Base-by-base conservation (phyloP, 805 yeast species). In the Ogataea methanolica region DNA sequence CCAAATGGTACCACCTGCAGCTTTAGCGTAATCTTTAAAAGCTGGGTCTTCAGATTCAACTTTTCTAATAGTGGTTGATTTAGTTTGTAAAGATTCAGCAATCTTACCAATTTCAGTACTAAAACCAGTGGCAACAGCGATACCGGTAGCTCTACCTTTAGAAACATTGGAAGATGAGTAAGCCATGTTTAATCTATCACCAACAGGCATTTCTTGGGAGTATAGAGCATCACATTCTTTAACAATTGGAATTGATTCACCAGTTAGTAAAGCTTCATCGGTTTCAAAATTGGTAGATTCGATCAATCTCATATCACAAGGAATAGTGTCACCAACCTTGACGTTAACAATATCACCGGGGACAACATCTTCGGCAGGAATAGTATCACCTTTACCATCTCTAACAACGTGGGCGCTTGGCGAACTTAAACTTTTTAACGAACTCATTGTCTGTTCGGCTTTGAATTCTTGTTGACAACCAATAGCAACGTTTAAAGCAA, bases 211-310 rank as follows among this genome's bases (percentile, higher is more conserved):
- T 43, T 52, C 57, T 44, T 61, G 63, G 15, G 45, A 36, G 50
- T 74, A 80, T 8, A 72, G 67, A 11, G 68, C 68, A 0, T 62
- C 57, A 23, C 69, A 73, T 42, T 75, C 72, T 61, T 85, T 85
- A 16, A 73, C 67, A n/a, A 85, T 77, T 2, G 96, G 91, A 40
- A 80, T 64, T 0, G 96, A 79, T 68, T 92, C 98, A 43, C 98
- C 98, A 0, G 98, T 91, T 48, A 92, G 73, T 33, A 90, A 68
- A 4, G 96, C 85, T 65, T 92, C 98, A 61, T 90, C 91, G 11
- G 88, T 79, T 61, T 85, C 91, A 53, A 85, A 80, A 62, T 84
- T 85, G 61, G 77, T 72, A 42, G 75, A 55, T 39, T 74, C 79
- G 46, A 81, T 56, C 42, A 85, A 69, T 56, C 91, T 73, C 47